Evolutionary conservation across 2,329 filamentous ascomycete species (phyloP).

Genomic region (Talaromyces sp.): DNA sequence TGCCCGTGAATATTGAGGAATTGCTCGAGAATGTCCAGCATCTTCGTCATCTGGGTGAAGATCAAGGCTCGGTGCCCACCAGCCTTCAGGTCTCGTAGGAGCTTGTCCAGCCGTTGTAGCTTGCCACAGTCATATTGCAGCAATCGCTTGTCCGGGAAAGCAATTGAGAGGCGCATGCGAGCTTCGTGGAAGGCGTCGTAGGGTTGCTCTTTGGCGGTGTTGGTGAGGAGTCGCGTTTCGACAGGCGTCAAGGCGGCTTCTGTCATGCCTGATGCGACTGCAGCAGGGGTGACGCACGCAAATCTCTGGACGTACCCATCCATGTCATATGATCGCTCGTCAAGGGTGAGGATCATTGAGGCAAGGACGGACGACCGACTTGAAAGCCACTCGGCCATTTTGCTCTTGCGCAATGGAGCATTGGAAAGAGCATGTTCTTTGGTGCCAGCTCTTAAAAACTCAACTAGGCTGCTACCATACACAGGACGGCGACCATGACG

Average conservation of each 20-base stretch:
- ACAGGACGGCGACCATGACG: conserved; percentile 79
- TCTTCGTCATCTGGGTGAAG: conserved; percentile 99
- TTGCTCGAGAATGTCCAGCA: conserved; percentile 93
- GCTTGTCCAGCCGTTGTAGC: conserved; percentile 81
- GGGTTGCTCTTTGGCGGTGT: conserved; percentile 55
- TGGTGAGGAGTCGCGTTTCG: conserved; percentile 52
- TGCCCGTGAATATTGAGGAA: conserved; percentile 98
- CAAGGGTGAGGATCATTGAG: conserved; percentile 71
- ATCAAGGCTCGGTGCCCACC: conserved; percentile 93
- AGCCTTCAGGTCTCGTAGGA: conserved; percentile 83
- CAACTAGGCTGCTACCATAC: conserved; percentile 78
- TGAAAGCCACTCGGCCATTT: conserved; percentile 74
- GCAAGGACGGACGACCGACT: conserved; percentile 61
- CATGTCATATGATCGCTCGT: conserved; percentile 71
- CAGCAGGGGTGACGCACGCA: conserved; percentile 87
- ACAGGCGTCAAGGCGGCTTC: conserved; percentile 67
- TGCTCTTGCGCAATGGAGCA: conserved; percentile 62
- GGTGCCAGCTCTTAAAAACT: conserved; percentile 68
- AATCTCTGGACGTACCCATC: conserved; percentile 82
- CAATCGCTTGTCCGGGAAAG: conserved; percentile 95
- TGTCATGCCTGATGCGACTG: conserved; percentile 77
- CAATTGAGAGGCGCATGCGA: conserved; percentile 88
- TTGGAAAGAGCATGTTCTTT: conserved; percentile 62
- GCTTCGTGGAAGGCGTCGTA: conserved; percentile 90
- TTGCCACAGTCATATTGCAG: conserved; percentile 98